Evolutionary conservation across 306 rosid species (phyloP).

Genomic region (Vigna angularis): DNA sequence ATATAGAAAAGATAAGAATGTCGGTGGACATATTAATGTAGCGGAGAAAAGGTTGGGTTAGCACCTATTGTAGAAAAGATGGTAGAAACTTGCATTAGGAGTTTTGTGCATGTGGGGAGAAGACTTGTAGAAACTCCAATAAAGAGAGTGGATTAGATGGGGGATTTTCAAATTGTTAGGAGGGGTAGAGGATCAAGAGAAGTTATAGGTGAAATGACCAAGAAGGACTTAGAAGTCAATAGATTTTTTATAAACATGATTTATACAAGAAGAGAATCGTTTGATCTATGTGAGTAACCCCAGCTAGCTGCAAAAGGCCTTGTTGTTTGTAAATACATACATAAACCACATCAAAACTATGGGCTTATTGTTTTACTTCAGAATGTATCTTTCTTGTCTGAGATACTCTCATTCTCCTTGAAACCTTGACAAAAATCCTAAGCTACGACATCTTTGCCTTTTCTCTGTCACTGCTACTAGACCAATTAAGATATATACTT

Average conservation of each 20-base stretch:
- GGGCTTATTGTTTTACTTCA: slow-evolving; percentile 13
- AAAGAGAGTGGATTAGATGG: too few relatives aligned
- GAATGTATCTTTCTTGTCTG: not conserved
- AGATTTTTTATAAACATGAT: too few relatives aligned
- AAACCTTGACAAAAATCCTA: slow-evolving; percentile 10
- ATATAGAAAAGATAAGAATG: not conserved
- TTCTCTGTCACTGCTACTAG: slow-evolving; percentile 4
- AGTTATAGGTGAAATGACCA: too few relatives aligned
- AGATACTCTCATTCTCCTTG: slow-evolving; percentile 21
- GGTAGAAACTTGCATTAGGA: not conserved
- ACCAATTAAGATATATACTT: slow-evolving; percentile 10
- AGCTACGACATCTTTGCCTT: slow-evolving; percentile 33
- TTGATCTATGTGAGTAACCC: too few relatives aligned
- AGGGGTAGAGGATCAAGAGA: too few relatives aligned
- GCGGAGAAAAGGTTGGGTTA: not conserved
- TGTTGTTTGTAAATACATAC: too few relatives aligned
- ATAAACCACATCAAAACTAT: too few relatives aligned
- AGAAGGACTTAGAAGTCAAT: too few relatives aligned
- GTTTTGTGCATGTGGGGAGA: not conserved
- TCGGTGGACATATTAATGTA: not conserved
- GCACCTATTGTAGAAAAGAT: not conserved
- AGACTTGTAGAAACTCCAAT: not conserved
- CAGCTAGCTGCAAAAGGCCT: too few relatives aligned
- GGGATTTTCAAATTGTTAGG: too few relatives aligned
- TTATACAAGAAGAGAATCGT: too few relatives aligned